Evolutionary conservation across 441 rosid genomes (phyloP), one percentile per base, ranked within the genome.

Genomic region (Brassica balearica): DNA sequence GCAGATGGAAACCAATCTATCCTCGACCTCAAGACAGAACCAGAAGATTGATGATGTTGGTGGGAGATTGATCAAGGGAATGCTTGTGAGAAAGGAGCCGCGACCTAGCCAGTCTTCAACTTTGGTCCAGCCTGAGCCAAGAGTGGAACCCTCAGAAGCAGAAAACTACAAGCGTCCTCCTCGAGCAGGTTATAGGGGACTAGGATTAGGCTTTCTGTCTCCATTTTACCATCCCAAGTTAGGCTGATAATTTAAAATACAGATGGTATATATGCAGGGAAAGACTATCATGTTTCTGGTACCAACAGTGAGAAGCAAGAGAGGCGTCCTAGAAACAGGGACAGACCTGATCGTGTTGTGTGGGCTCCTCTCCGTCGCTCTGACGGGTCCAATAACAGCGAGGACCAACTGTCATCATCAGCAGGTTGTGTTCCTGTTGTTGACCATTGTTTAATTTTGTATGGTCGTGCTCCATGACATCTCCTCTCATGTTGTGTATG

Each of bases 331-430:
- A 85, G 88, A 84, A 87, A 88, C 79, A 89, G 78, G 84, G 92
- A 89, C 38, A 87, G 88, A 77, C 89, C 90, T 61, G 91, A 89
- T 82, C 88, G 85, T 72, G 59, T 20, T 75, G 84, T 84, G 25
- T 84, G 90, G 92, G 77, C 89, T 70, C 85, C 93, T 69, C 86
- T 85, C 77, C 83, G 84, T 14, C 91, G 83, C 63, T 78, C 87
- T 48, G 92, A 85, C 81, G 86, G 85, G 73, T 77, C 84, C 6
- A 84, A 72, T 75, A 82, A 84, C 64, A 84, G 75, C 12, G 88
- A 87, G 59, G 88, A 86, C 77, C 73, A 62, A 55, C 56, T 25
- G 2, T 72, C 84, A 61, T 75, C 86, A 53, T 80, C 81, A 69
- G 56, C 81, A 80, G 82, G 82, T 80, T 32, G 23, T 62, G 59